phyloP scores from a whole-genome alignment of 768 basidiomycete species.

The Lentinula aciculospora region DNA sequence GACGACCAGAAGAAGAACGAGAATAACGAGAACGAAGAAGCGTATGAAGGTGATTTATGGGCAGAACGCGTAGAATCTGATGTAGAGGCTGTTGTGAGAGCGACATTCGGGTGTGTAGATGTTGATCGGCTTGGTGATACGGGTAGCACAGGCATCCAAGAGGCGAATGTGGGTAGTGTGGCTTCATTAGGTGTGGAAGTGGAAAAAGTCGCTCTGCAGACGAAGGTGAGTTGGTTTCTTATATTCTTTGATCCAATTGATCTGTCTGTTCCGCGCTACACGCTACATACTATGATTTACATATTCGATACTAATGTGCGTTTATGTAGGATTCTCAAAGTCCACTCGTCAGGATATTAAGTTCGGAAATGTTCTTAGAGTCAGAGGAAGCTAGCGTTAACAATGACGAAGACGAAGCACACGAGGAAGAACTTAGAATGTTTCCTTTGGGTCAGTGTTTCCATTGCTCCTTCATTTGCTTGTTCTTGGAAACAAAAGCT shows the following conservation, averaged over 20 bases:
- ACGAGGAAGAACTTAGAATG: conserved; percentile 24
- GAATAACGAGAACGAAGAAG: neutral
- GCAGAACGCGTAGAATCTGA: conserved; percentile 16
- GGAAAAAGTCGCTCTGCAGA: conserved; percentile 38
- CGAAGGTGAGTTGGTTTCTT: conserved; percentile 34
- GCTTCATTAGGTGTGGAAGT: conserved; percentile 36
- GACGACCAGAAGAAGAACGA: neutral
- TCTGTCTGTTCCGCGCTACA: too few species aligned
- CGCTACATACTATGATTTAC: too few species aligned
- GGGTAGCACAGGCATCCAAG: neutral
- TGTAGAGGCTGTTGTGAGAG: conserved; percentile 52
- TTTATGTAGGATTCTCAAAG: neutral
- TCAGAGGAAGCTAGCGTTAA: conserved; percentile 30
- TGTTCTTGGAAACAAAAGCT: too few species aligned
- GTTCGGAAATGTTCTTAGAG: conserved; percentile 34
- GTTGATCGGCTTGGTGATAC: conserved; percentile 20
- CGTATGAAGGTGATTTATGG: neutral
- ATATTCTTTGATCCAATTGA: neutral
- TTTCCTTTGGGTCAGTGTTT: conserved; percentile 40
- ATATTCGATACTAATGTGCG: neutral
- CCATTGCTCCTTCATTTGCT: neutral
- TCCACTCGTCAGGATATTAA: conserved; percentile 27
- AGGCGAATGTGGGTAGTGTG: conserved; percentile 17
- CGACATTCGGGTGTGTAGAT: conserved; percentile 47
- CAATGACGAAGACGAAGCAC: conserved; percentile 31